phyloP scores from a whole-genome alignment of 306 rosid genomes.

The Acacia acuminata region DNA sequence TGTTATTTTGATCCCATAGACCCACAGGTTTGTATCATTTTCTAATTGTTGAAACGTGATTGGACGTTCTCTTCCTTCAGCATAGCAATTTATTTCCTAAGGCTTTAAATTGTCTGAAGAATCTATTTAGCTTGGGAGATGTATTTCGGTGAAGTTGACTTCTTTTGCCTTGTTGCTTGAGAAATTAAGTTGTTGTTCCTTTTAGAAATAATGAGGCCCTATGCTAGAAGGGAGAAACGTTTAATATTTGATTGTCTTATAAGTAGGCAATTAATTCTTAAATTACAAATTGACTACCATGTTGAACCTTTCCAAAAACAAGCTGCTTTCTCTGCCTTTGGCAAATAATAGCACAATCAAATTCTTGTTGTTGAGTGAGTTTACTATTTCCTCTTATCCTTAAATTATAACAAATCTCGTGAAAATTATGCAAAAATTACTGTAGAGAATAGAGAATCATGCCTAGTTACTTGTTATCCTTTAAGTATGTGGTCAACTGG shows the following conservation, averaged over 20 bases:
- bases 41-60: background rate
- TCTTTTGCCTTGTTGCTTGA: background rate
- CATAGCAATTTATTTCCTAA: background rate
- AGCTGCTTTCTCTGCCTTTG: no score
- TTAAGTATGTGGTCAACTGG: background rate
- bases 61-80: background rate
- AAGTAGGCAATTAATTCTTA: background rate
- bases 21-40: background rate
- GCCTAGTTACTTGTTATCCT: background rate
- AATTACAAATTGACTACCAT: no score
- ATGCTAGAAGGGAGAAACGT: background rate
- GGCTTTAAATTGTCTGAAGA: background rate
- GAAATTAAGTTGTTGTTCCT: background rate
- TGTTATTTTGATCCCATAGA: background rate
- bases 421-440: background rate
- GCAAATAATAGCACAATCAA: no score
- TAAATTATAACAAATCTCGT: background rate
- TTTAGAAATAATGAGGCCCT: background rate
- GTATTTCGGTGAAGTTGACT: background rate
- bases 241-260: background rate
- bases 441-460: background rate
- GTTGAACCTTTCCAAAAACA: no score
- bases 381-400: no score
- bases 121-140: background rate
- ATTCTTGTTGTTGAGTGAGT: background rate